Percentiles rank a stretch among this genome's conserved stretches.
phyloP scores from a whole-genome alignment of 1,284 basidiomycete genomes.

The Vanrija sp. region DNA sequence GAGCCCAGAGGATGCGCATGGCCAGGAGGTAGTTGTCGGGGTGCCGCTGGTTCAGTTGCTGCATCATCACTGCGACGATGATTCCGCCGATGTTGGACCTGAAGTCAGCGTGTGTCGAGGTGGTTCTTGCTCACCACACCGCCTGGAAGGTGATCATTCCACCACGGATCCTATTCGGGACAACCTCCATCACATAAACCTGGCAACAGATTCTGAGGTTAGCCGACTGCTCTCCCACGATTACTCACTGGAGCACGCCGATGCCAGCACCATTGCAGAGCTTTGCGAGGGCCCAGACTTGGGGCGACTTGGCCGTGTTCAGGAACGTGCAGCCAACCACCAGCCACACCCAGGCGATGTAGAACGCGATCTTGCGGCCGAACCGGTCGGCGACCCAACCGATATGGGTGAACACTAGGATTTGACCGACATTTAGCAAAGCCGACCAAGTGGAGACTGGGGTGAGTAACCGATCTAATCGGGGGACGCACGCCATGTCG shows the following conservation, averaged over 20 bases:
- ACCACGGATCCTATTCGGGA: conserved; percentile 8
- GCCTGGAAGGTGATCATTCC: conserved; percentile 3
- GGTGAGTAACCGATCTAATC: neutral
- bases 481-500: neutral
- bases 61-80: conserved; percentile 12
- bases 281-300: conserved; percentile 21
- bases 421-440: conserved; percentile 17
- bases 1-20: conserved; percentile 12
- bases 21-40: conserved; percentile 13
- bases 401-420: conserved; percentile 19
- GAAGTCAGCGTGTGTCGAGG: neutral
- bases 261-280: conserved; percentile 16
- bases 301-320: conserved; percentile 7
- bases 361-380: conserved; percentile 16
- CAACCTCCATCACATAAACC: conserved; percentile 15
- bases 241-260: conserved; percentile 21
- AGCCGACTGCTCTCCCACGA: conserved; percentile 16
- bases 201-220: neutral
- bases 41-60: conserved; percentile 8
- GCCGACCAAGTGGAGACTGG: conserved; percentile 9
- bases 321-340: conserved; percentile 15
- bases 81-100: neutral
- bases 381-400: conserved; percentile 13
- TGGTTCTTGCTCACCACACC: neutral
- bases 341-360: conserved; percentile 16